Percentiles rank a stretch among this genome's conserved stretches.
phyloP scores from a whole-genome alignment of 495 filamentous ascomycete species.

The Lasiosphaeria miniovina region DNA sequence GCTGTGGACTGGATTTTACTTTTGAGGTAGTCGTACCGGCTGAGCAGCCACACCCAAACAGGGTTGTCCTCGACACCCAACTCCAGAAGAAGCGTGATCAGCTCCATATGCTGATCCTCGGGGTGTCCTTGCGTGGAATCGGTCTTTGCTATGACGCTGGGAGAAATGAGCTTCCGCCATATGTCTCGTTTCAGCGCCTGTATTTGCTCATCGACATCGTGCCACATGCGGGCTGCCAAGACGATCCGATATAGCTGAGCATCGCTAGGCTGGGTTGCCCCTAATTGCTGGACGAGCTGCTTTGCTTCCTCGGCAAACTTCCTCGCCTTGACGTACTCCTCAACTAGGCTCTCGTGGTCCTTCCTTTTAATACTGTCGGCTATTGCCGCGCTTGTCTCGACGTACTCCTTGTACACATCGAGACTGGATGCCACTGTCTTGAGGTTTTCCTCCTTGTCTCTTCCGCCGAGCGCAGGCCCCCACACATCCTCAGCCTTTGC shows the following conservation, averaged over 20 bases:
- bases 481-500: constrained; percentile 95
- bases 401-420: constrained; percentile 73
- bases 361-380: constrained; percentile 82
- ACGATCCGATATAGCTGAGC: constrained; percentile 78
- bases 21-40: constrained; percentile 82
- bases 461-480: constrained; percentile 87
- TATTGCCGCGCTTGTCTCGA: constrained; percentile 74
- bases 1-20: constrained; percentile 73
- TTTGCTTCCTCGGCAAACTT: constrained; percentile 72
- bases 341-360: constrained; percentile 82
- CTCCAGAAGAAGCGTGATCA: constrained; percentile 83
- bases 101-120: constrained; percentile 81
- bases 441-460: constrained; percentile 85
- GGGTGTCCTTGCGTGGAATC: constrained; percentile 43
- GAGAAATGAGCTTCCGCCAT: constrained; percentile 72
- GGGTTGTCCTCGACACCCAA: constrained; percentile 93
- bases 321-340: constrained; percentile 77
- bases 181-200: constrained; percentile 81
- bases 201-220: constrained; percentile 80
- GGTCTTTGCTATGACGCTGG: constrained; percentile 44
- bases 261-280: constrained; percentile 55
- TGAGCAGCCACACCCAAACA: constrained; percentile 91
- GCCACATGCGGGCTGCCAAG: constrained; percentile 90
- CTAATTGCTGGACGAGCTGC: constrained; percentile 54
- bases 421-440: constrained; percentile 70